Base-by-base conservation (phyloP, 2,329 filamentous ascomycete genomes). In the Diaporthe helianthi region DNA sequence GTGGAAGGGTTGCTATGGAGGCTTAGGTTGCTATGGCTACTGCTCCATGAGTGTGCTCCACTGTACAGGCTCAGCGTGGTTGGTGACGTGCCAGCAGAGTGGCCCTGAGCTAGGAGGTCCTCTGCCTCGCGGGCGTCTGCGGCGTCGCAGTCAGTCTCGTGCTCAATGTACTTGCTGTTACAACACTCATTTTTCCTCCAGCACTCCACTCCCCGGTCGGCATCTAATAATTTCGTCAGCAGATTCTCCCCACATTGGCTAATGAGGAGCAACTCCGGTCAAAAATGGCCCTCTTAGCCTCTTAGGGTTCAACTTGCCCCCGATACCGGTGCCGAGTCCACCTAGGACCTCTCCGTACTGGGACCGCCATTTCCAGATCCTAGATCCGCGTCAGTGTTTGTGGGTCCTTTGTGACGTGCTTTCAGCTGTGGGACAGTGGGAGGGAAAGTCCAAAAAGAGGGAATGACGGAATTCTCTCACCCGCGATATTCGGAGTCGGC, bases 291-390 rank as follows among this genome's bases (percentile, higher is more conserved):
- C 55, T n/a, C n/a, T n/a, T n/a, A n/a, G n/a, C 31, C 13, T 63
- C 58, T 12, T 15, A 19, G 13, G 36, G 44, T 24, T 49, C 44
- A 36, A 63, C 58, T 63, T 63, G 24, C 58, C 58, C 52, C 94
- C 93, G 36, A 97, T 93, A 6, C 94, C 94, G 0, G 92, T 94
- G 29, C 94, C 93, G 0, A 97, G 84, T 2, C 93, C 93, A 24
- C 89, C 90, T 3, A 94, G 91, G 0, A 93, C 89, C 73, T 93
- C 92, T 19, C 90, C 91, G 78, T 97, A 98, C 29, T 93, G 89
- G 49, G 89, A 93, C 63, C 94, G 90, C 94, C 94, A 98, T 71
- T 89, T 92, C 94, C 94, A 98, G 67, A 94, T 93, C 4, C 87
- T 89, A 69, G 8, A 31, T 41, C 10, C 31, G 71, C 63, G 66